Percentiles rank a stretch among this genome's conserved stretches.
phyloP scores from a whole-genome alignment of 176 grass and related monocot species.

The Oryza coarctata region DNA sequence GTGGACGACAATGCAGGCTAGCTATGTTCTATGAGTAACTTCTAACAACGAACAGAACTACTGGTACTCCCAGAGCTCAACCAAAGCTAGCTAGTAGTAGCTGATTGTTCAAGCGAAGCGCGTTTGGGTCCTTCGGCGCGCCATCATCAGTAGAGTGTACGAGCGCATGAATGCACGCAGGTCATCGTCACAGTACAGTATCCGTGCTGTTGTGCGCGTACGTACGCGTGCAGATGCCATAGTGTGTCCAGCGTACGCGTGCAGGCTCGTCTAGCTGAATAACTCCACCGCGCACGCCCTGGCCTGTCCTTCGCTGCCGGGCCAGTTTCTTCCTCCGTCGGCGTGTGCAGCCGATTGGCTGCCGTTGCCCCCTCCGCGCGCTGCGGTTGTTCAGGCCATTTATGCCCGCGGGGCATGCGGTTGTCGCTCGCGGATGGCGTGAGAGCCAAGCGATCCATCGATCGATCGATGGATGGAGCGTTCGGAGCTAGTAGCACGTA shows the following conservation, averaged over 20 bases:
- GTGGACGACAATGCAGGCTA: too few species aligned
- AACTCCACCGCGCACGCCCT: too few species aligned
- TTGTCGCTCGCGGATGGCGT: background rate
- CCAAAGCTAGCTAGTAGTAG: background rate
- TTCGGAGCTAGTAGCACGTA: background rate
- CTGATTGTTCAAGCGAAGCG: background rate
- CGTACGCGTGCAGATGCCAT: too few species aligned
- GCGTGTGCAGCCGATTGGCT: constrained; percentile 2
- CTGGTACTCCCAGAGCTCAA: background rate
- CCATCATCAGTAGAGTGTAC: background rate
- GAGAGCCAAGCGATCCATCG: constrained; percentile 7
- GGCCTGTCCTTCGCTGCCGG: constrained; percentile 26
- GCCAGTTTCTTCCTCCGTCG: background rate
- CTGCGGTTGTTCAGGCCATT: constrained; percentile 24
- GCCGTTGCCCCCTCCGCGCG: background rate
- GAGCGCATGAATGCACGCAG: background rate
- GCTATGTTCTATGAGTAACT: too few species aligned
- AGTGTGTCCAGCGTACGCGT: too few species aligned
- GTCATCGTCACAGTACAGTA: background rate
- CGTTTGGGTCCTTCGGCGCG: background rate
- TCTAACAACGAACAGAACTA: too few species aligned
- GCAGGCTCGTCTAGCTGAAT: too few species aligned
- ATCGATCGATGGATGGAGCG: background rate
- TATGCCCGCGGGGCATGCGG: background rate
- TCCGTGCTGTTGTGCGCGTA: background rate